phyloP scores from a whole-genome alignment of 768 basidiomycete species.

The Ramaria sp. region DNA sequence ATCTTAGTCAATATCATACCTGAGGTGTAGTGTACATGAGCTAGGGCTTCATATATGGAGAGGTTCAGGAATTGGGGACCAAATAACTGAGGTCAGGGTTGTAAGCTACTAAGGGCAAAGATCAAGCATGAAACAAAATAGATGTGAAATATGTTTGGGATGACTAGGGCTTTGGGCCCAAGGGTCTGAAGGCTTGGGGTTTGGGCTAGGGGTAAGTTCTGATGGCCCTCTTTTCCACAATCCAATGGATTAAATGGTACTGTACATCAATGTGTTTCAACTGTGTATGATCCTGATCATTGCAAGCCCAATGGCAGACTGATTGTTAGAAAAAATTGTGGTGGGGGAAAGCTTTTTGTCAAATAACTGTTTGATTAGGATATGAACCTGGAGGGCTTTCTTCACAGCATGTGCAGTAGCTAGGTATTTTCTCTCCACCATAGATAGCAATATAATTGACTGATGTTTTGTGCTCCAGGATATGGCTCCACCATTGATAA shows the following conservation, averaged over 20 bases:
- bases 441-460: constrained; percentile 24
- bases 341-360: constrained; percentile 1
- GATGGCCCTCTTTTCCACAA: constrained; percentile 16
- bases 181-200: too few species aligned
- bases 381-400: constrained; percentile 19
- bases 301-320: constrained; percentile 16
- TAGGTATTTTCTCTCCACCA: constrained; percentile 34
- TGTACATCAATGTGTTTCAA: constrained; percentile 29
- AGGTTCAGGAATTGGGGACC: too few species aligned
- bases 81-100: too few species aligned
- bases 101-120: too few species aligned
- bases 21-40: too few species aligned
- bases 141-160: too few species aligned
- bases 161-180: too few species aligned
- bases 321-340: constrained; percentile 17
- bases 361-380: constrained; percentile 13
- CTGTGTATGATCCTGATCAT: constrained; percentile 19
- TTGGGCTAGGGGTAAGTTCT: too few species aligned
- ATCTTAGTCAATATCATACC: too few species aligned
- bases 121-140: too few species aligned
- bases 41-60: too few species aligned
- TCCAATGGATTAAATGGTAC: constrained; percentile 28
- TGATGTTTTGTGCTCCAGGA: constrained; percentile 27
- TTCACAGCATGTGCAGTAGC: constrained; percentile 21
- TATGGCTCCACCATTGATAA: constrained; percentile 21